Base-by-base conservation (phyloP, 169 alveolate species). In the Plasmodium vivax region DNA sequence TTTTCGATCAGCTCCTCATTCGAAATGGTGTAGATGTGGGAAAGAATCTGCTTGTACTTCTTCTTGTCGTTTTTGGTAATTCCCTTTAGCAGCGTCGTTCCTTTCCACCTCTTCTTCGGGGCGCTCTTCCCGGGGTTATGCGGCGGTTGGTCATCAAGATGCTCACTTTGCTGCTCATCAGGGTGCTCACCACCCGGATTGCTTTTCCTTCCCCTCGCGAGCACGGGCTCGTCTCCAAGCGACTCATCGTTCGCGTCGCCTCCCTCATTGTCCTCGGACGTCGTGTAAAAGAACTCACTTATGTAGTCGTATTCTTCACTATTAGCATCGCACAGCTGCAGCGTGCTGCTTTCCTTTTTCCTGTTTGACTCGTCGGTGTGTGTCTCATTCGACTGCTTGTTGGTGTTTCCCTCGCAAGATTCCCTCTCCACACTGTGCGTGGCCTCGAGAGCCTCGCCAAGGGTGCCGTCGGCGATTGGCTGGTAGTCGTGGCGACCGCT, bases 61-160 rank as follows among this genome's bases (percentile, higher is more conserved):
- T 79, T 79, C 54, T 88, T 88, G 72, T 88, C 94, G 47, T 56
- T 12, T 88, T 88, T 88, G 56, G 94, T 88, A 58, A 88, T 88
- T 14, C 94, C 94, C 58, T 88, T 88, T 56, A 88, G 45, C 27
- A 88, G 54, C 71, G 82, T 81, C 47, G 54, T 88, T 88, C 77
- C 47, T 68, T 80, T 80, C 38, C 41, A 16, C 47, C 80, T 88
- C 36, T 88, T 79, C 74, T 38, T 88, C 73, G 2, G 12, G n/a
- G 4, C 10, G 12, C 34, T 80, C 12, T 9, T 72, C 10, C 43
- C 43, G 51, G 45, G 23, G 51, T 88, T 38, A 0, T 71, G 27
- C 27, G 27, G 27, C 27, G 27, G 27, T 23, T 23, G 27, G 27
- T 23, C 27, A 23, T 23, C 27, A 23, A 23, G 27, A 23, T 23